Evolutionary conservation across 1,139 yeast genomes (phyloP).

Genomic region (Blastobotrys raffinosifermentans): DNA sequence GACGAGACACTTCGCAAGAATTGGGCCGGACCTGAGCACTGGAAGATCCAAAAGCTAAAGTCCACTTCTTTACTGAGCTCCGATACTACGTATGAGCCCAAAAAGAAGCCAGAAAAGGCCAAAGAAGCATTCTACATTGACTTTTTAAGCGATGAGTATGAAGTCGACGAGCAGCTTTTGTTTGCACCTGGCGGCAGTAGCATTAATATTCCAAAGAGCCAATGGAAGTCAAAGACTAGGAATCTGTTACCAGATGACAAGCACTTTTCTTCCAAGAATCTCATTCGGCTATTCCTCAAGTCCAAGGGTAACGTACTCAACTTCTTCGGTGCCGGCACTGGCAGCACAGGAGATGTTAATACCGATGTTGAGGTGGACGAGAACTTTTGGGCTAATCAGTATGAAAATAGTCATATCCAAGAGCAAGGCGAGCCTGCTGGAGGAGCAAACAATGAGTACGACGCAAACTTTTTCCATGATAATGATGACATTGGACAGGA

Average conservation of each 20-base stretch:
- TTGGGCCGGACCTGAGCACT: constrained; percentile 93
- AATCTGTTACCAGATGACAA: constrained; percentile 68
- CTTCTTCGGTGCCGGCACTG: constrained; percentile 6
- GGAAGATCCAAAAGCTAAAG: constrained; percentile 71
- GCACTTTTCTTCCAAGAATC: constrained; percentile 62
- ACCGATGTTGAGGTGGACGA: constrained; percentile 43
- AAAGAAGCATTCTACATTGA: constrained; percentile 43
- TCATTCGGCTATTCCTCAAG: constrained; percentile 64
- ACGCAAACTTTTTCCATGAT: constrained; percentile 41
- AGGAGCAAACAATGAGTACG: constrained; percentile 31
- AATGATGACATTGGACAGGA: constrained; percentile 16
- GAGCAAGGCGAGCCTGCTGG: constrained; percentile 37
- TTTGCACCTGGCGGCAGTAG: constrained; percentile 44
- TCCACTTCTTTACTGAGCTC: constrained; percentile 20
- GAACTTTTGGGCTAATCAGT: constrained; percentile 60
- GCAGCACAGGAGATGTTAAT: constrained; percentile 1
- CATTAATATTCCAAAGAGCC: constrained; percentile 41
- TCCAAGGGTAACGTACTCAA: constrained; percentile 39
- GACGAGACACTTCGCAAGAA: constrained; percentile 62
- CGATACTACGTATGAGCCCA: constrained; percentile 15
- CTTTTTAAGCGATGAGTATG: constrained; percentile 44
- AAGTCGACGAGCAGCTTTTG: constrained; percentile 40
- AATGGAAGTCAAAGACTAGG: constrained; percentile 37
- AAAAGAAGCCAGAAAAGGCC: constrained; percentile 29
- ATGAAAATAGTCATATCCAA: constrained; percentile 39